phyloP scores from a whole-genome alignment of 106 monocot species.

The Cymbidium sinense region DNA sequence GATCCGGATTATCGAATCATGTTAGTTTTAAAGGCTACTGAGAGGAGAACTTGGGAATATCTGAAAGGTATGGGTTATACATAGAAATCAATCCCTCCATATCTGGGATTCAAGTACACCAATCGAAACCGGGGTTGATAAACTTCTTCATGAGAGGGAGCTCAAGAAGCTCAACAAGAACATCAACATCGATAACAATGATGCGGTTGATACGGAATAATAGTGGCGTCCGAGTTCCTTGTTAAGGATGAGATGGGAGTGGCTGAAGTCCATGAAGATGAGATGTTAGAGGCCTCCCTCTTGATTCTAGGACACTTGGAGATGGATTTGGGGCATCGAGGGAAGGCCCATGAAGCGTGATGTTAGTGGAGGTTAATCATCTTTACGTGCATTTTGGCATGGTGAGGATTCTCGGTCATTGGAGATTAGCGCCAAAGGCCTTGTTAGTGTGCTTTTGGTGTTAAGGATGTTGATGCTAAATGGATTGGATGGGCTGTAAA shows the following conservation, averaged over 20 bases:
- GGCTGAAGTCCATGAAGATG: not conserved
- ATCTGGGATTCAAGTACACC: constrained; percentile 28
- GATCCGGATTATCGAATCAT: too few relatives aligned
- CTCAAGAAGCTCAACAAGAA: constrained; percentile 42
- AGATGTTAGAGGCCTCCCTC: not conserved
- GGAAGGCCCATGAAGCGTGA: constrained; percentile 59
- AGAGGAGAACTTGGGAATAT: too few relatives aligned
- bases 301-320: constrained; percentile 1
- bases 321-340: constrained; percentile 13
- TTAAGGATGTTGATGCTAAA: too few relatives aligned
- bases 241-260: not conserved
- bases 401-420: constrained; percentile 84
- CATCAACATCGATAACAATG: not conserved
- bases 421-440: too few relatives aligned
- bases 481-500: too few relatives aligned
- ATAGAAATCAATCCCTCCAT: too few relatives aligned
- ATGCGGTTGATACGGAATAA: not conserved
- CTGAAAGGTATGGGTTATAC: too few relatives aligned
- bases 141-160: too few relatives aligned
- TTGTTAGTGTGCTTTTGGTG: too few relatives aligned
- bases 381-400: constrained; percentile 66
- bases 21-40: too few relatives aligned
- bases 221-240: not conserved
- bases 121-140: constrained; percentile 52
- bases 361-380: constrained; percentile 89